phyloP scores from a whole-genome alignment of 2,329 filamentous ascomycete species.

The Penicillium corylophilum region DNA sequence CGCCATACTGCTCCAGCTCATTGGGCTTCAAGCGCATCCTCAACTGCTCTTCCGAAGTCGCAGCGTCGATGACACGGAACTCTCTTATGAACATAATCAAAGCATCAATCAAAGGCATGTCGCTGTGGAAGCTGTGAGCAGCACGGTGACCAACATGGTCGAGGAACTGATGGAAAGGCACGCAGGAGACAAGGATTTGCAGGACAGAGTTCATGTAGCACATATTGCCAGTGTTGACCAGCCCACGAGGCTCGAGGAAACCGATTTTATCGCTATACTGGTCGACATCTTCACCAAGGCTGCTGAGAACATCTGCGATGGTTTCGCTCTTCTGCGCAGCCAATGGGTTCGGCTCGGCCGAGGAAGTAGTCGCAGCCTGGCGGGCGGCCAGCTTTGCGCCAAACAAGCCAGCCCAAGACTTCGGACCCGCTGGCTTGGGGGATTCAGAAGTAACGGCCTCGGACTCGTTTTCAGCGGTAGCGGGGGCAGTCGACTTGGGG shows the following conservation, averaged over 20 bases:
- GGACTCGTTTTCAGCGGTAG: slow-evolving; percentile 4
- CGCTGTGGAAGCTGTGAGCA: slow-evolving; percentile 88
- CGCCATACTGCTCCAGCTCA: slow-evolving; percentile 85
- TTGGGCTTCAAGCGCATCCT: slow-evolving; percentile 72
- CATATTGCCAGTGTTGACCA: slow-evolving; percentile 98
- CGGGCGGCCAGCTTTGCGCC: slow-evolving; percentile 49
- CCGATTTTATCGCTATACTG: slow-evolving; percentile 62
- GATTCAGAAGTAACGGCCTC: slow-evolving; percentile 8
- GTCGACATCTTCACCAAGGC: slow-evolving; percentile 66
- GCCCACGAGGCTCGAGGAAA: slow-evolving; percentile 86
- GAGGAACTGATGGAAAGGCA: slow-evolving; percentile 91
- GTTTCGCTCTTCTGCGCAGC: slow-evolving; percentile 56
- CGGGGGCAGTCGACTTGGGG: slow-evolving; percentile 30
- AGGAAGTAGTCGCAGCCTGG: slow-evolving; percentile 28
- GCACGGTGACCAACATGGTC: slow-evolving; percentile 82
- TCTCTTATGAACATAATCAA: slow-evolving; percentile 97
- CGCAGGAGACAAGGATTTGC: slow-evolving; percentile 91
- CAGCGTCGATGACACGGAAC: slow-evolving; percentile 82
- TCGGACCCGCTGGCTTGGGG: slow-evolving; percentile 48
- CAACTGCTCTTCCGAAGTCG: slow-evolving; percentile 70
- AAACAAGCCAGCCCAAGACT: slow-evolving; percentile 70
- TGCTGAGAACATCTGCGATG: slow-evolving; percentile 72
- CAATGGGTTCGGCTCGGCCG: slow-evolving; percentile 40
- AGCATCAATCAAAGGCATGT: slow-evolving; percentile 89
- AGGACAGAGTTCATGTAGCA: slow-evolving; percentile 99